These are phyloP conservation scores for Pyrenophora seminiperda DNA, from an alignment of 2,329 filamentous ascomycete species.

Conservation along the genomic window DNA sequence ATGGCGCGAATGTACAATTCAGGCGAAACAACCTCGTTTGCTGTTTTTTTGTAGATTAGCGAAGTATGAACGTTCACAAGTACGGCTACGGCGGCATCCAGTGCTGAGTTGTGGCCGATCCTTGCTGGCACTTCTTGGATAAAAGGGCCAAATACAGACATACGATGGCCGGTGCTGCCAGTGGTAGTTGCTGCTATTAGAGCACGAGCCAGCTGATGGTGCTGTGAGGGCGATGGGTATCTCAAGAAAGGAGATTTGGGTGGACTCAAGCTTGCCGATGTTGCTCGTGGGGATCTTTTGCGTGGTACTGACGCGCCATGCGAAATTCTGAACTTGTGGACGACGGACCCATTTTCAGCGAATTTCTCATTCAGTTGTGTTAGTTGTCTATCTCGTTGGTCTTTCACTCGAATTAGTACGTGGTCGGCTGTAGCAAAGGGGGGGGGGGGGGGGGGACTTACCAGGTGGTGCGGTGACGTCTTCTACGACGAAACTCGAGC, in stretches of 20 bases:
- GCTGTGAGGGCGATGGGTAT: slow-evolving; percentile 34
- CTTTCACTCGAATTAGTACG: slow-evolving; percentile 13
- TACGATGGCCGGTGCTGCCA: slow-evolving; percentile 36
- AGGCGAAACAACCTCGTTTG: slow-evolving; percentile 33
- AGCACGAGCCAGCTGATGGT: slow-evolving; percentile 36
- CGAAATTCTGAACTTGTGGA: slow-evolving; percentile 38
- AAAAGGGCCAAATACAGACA: slow-evolving; percentile 41
- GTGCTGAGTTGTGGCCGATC: slow-evolving; percentile 39
- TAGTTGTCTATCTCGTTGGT: slow-evolving; percentile 19
- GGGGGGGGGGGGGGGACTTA: neutral
- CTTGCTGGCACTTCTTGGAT: slow-evolving; percentile 38
- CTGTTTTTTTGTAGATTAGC: slow-evolving; percentile 30
- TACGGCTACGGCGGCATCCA: slow-evolving; percentile 41
- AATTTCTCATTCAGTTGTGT: slow-evolving; percentile 35
- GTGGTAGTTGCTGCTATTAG: slow-evolving; percentile 32
- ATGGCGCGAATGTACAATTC: slow-evolving; percentile 40
- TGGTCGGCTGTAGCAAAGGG: neutral
- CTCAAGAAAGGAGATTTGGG: slow-evolving; percentile 24
- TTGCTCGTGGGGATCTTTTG: slow-evolving; percentile 18
- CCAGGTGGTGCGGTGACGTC: slow-evolving; percentile 2
- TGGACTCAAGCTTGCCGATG: slow-evolving; percentile 18
- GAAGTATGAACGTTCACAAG: slow-evolving; percentile 37
- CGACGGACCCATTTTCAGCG: slow-evolving; percentile 34
- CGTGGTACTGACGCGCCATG: slow-evolving; percentile 6
- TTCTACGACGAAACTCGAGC: neutral